Conservation (phyloP, 1,139 yeast genomes). For the Lodderomyces metapsilosis region DNA sequence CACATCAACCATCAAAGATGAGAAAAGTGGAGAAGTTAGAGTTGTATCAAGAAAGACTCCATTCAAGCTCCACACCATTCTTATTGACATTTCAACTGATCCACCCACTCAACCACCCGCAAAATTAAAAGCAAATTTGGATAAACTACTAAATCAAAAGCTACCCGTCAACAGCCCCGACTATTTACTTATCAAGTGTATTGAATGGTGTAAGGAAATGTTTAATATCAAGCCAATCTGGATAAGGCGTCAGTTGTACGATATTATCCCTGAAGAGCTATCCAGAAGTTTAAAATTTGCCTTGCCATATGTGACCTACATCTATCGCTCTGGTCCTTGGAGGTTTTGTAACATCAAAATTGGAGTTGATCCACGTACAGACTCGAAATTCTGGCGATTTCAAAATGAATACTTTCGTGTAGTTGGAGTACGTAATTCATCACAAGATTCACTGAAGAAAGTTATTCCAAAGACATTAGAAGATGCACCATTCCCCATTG, state of each 20-base stretch:
- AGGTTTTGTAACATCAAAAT: constrained; percentile 79
- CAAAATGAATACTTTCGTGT: constrained; percentile 87
- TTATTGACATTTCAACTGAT: constrained; percentile 33
- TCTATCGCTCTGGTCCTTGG: constrained; percentile 92
- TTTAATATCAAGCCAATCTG: constrained; percentile 80
- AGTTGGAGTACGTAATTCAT: constrained; percentile 23
- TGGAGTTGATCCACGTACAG: constrained; percentile 74
- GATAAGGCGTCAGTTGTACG: constrained; percentile 74
- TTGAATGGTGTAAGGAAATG: constrained; percentile 50
- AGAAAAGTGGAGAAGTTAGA: constrained; percentile 57
- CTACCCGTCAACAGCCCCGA: constrained; percentile 29
- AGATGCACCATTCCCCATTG: constrained; percentile 11
- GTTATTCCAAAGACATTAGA: constrained; percentile 11
- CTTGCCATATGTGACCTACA: constrained; percentile 77
- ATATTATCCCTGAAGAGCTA: constrained; percentile 52
- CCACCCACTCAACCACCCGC: constrained; percentile 33
- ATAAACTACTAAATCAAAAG: constrained; percentile 20
- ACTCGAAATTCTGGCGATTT: constrained; percentile 55
- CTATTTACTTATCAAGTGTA: constrained; percentile 38
- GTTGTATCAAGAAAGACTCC: constrained; percentile 38
- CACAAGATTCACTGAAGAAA: constrained; percentile 18
- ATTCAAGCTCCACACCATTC: constrained; percentile 47
- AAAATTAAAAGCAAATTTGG: constrained; percentile 36
- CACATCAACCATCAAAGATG: constrained; percentile 61
- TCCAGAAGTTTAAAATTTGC: constrained; percentile 65